Evolutionary conservation across 495 filamentous ascomycete species (phyloP), one percentile per base, ranked within the genome.

Genomic region (Aspergillus mulundensis): DNA sequence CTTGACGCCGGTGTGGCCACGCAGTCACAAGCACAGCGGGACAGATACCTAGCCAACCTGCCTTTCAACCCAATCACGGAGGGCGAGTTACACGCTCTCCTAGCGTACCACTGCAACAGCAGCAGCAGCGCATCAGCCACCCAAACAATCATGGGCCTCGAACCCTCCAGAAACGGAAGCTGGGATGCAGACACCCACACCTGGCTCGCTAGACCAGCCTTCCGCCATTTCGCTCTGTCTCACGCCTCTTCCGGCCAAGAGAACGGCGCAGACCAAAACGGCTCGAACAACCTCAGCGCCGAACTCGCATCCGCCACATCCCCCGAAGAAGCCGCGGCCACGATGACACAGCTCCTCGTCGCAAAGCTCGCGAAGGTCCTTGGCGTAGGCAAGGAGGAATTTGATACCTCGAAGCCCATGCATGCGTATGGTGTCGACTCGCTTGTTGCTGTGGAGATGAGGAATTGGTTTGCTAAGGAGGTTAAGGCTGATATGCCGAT

Each of bases 391-490:
- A 18, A 42, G 6, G n/a, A 15, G 11, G 50, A 53, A 4, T 16
- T 42, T 5, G 50, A 53, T 7, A 15, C 30, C 11, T 21, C 15
- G 19, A 42, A 25, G 19, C 50, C 50, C 7, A 23, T 53, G 18
- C 50, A 53, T 20, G 18, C 42, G 15, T 54, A 54, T 47, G 41
- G 40, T 2, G 20, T 53, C n/a, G 50, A 53, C 34, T 53, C 50
- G 11, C 50, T 53, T n/a, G 36, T 53, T 8, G 50, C 50, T 3
- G 50, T 53, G 1, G 50, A 53, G 6, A 12, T 53, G 8, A 23
- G 20, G 12, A 53, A 53, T 42, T 53, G 50, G 50, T 41, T 53
- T 25, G 50, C n/a, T 12, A 53, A 10, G 36, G 34, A 41, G 19
- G 5, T 53, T 21, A 16, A 21, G 19, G 50, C 50, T 0, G 20